Evolutionary conservation across 1,139 yeast species (phyloP).

Genomic region (Protomyces macrosporus): DNA sequence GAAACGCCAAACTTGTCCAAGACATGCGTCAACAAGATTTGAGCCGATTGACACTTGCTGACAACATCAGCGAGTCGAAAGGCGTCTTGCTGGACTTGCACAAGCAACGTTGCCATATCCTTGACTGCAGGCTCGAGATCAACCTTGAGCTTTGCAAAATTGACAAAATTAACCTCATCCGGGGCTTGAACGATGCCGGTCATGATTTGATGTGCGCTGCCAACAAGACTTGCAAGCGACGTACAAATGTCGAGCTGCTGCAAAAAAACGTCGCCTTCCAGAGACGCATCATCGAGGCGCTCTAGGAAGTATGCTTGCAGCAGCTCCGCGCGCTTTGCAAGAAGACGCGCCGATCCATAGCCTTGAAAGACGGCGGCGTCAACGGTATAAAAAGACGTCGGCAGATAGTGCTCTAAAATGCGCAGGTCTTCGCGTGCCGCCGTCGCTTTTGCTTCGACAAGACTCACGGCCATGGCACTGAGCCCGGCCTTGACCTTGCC

Average conservation of each 20-base stretch:
- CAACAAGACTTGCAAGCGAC: not conserved
- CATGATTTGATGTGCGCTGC: not conserved
- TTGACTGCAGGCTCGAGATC: slow-evolving; percentile 22
- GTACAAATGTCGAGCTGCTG: not conserved
- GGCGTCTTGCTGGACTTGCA: not conserved
- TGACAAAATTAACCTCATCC: not conserved
- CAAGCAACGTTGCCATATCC: not conserved
- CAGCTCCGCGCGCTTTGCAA: not conserved
- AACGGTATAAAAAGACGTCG: slow-evolving; percentile 18
- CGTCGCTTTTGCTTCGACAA: slow-evolving; percentile 35
- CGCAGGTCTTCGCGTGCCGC: slow-evolving; percentile 37
- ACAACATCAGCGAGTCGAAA: not conserved
- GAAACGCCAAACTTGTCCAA: not conserved
- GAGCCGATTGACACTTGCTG: not conserved
- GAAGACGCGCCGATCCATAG: not conserved
- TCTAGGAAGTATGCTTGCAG: not conserved
- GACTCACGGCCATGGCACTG: slow-evolving; percentile 36
- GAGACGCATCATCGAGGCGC: not conserved
- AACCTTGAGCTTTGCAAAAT: not conserved
- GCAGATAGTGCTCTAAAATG: slow-evolving; percentile 32
- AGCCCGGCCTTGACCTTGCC: slow-evolving; percentile 33
- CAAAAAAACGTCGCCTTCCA: not conserved
- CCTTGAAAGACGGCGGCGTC: not conserved
- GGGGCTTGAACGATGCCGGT: not conserved
- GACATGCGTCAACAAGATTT: not conserved